These are phyloP conservation scores for Rehmannia glutinosa DNA, from an alignment of 257 asterid species.

Conservation along the genomic window DNA sequence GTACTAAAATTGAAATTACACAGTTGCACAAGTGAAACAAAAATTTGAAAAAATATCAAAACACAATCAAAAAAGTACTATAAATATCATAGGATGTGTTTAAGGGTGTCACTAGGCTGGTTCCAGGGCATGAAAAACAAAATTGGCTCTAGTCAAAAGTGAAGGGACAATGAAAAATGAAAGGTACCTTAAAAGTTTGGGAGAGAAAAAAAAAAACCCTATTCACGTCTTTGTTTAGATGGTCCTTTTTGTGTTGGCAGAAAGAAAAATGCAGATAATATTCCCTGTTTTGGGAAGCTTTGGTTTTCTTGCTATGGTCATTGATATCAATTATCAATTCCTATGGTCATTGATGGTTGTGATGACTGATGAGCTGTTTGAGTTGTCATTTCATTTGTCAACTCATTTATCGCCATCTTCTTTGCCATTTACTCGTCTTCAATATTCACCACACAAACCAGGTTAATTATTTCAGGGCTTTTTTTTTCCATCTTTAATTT, in stretches of 20 bases:
- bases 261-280: conserved; percentile 11
- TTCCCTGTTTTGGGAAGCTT: conserved; percentile 20
- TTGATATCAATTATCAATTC: too few relatives aligned
- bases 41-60: too few relatives aligned
- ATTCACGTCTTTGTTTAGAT: background rate
- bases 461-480: background rate
- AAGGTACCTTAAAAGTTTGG: conserved; percentile 25
- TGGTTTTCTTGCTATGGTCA: conserved; percentile 14
- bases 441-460: background rate
- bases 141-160: background rate
- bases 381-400: conserved; percentile 42
- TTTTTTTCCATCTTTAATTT: background rate
- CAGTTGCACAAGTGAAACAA: too few relatives aligned
- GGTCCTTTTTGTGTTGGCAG: background rate
- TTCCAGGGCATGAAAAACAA: background rate
- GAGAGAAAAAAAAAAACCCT: conserved; percentile 27
- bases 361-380: conserved; percentile 3
- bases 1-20: too few relatives aligned
- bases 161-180: background rate
- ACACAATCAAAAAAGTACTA: too few relatives aligned
- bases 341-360: conserved; percentile 18
- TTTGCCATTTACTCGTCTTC: conserved; percentile 17
- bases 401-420: conserved; percentile 25
- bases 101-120: background rate
- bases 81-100: too few relatives aligned